Evolutionary conservation across 139 green algal species (phyloP), one percentile per base, ranked within the genome.

Genomic region (Prasinococcaceae sp.): DNA sequence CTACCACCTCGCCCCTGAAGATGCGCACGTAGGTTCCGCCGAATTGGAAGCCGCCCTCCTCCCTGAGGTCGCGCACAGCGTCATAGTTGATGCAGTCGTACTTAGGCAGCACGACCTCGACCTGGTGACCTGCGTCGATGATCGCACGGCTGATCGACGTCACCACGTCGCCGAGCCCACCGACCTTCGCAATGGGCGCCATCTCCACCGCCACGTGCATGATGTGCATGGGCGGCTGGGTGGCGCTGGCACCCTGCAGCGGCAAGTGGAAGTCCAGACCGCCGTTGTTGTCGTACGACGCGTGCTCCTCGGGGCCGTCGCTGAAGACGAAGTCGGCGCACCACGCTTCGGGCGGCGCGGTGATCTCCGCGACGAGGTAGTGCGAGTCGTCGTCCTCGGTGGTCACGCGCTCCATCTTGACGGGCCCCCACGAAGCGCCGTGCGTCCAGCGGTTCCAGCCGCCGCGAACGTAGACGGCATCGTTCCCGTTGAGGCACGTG

Each of bases 161-260:
- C 24, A 95, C 88, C 30, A 97, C 88, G 58, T 97, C 88, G 16
- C 81, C 87, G 65, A 97, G 82, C 29, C 88, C 88, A 14, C 88
- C 88, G 30, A 92, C 85, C 82, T 99, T 99, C 24, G 85, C 85
- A 55, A 99, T 92, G 27, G 92, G 92, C 30, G 92, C 92, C 90
- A 97, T 97, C 73, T 99, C 90, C 2, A 94, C 80, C 2, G 88
- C 78, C 3, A 98, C 66, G 67, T 99, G 90, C 8, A 86, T 72
- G 2, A 97, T 60, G 52, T 75, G 73, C 50, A 97, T 74, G 16
- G 63, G 60, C 26, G 72, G 67, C 57, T 72, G 33, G 14, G 51
- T 30, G 6, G 52, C 65, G n/a, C 47, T 60, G 30, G 62, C 53
- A 5, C 78, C 79, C 25, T 60, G 47, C 6, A 94, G 67, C 0